Conservation (phyloP, 345 rosid species). For the Melastoma malabathricum region DNA sequence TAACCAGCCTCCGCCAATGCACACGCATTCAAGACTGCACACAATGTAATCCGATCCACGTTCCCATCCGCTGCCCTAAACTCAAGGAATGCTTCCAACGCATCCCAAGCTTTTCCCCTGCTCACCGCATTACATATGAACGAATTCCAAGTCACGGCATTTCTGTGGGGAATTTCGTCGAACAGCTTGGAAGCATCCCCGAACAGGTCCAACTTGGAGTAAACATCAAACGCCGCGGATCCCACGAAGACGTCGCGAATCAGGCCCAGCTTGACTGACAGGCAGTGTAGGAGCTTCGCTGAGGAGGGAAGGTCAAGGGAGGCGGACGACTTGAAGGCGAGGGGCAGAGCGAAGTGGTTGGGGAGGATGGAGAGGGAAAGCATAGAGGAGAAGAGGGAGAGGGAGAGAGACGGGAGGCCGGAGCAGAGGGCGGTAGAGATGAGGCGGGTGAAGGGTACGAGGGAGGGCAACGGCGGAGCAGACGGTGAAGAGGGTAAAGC, state of each 20-base stretch:
- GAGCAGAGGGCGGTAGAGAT: too few relatives aligned
- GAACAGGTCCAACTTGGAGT: slow-evolving; percentile 32
- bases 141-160: slow-evolving; percentile 60
- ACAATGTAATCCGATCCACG: slow-evolving; percentile 57
- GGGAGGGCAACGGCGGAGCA: too few relatives aligned
- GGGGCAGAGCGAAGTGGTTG: too few relatives aligned
- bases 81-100: slow-evolving; percentile 36
- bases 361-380: too few relatives aligned
- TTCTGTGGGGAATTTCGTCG: slow-evolving; percentile 68
- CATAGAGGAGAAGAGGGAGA: too few relatives aligned
- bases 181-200: slow-evolving; percentile 53
- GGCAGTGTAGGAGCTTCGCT: slow-evolving; percentile 50
- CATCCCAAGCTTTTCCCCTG: slow-evolving; percentile 33
- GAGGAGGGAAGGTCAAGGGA: slow-evolving; percentile 20
- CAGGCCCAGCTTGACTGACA: slow-evolving; percentile 44
- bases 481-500: too few relatives aligned
- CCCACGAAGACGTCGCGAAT: slow-evolving; percentile 51
- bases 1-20: slow-evolving; percentile 22
- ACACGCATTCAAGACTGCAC: slow-evolving; percentile 62
- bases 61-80: slow-evolving; percentile 41
- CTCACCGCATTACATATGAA: slow-evolving; percentile 55
- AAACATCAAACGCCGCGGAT: slow-evolving; percentile 80
- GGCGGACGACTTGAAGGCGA: slow-evolving; percentile 15
- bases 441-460: too few relatives aligned
- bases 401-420: too few relatives aligned